These are phyloP conservation scores for Russula lepida DNA, from an alignment of 768 basidiomycete genomes.

Conservation along the genomic window DNA sequence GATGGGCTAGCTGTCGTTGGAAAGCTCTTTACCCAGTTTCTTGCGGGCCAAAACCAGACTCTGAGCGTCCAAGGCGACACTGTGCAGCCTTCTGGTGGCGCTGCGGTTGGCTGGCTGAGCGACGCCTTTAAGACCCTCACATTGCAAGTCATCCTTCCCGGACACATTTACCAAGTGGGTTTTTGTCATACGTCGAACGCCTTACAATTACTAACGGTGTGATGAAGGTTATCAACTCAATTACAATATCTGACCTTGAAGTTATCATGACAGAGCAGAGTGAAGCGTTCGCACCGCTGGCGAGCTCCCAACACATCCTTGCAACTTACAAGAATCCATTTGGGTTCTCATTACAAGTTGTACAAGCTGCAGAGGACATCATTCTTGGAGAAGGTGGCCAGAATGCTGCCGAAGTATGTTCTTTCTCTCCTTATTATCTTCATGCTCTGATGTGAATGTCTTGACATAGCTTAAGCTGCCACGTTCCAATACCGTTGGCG, in stretches of 20 bases:
- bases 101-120: slow-evolving; percentile 53
- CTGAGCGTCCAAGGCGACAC: slow-evolving; percentile 50
- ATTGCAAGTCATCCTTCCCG: slow-evolving; percentile 53
- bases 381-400: slow-evolving; percentile 40
- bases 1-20: slow-evolving; percentile 45
- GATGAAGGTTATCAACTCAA: slow-evolving; percentile 51
- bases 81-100: slow-evolving; percentile 48
- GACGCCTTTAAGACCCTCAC: slow-evolving; percentile 62
- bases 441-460: background rate
- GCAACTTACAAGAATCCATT: slow-evolving; percentile 67
- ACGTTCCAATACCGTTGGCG: slow-evolving; percentile 40
- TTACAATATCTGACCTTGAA: slow-evolving; percentile 48
- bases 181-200: background rate
- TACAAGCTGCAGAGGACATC: slow-evolving; percentile 47
- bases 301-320: slow-evolving; percentile 46
- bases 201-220: background rate
- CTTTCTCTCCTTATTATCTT: background rate
- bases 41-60: slow-evolving; percentile 55
- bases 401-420: slow-evolving; percentile 44
- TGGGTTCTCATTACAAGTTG: slow-evolving; percentile 63
- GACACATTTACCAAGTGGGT: slow-evolving; percentile 43
- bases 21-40: slow-evolving; percentile 54
- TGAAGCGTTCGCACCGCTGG: slow-evolving; percentile 51
- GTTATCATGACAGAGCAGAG: slow-evolving; percentile 43
- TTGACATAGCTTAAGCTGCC: slow-evolving; percentile 43